Evolutionary conservation across 2,329 filamentous ascomycete genomes (phyloP), one percentile per base, ranked within the genome.

Genomic region (Sclerotinia borealis): DNA sequence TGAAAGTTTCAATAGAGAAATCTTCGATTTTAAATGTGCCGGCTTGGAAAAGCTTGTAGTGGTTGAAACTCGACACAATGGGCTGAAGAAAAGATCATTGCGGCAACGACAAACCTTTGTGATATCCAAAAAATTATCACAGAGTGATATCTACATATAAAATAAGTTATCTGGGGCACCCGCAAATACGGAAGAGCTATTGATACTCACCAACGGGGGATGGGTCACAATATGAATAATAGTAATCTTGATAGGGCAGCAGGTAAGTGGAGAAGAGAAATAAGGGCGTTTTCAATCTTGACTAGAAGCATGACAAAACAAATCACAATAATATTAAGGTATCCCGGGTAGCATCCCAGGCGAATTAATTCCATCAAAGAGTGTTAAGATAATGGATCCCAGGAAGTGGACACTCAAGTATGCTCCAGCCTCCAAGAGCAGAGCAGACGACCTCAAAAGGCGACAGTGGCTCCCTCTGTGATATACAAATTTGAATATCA

Each of bases 31-130:
- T 15, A 56, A 19, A 22, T 45, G 27, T 58, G 29, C 54, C 54
- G 54, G 29, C 54, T 45, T 58, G 54, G 54, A 25, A 25, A 36
- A 45, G 54, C 27, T 58, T 58, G 39, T 36, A 13, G n/a, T 58
- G n/a, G 29, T 13, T 25, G 29, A 17, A 36, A 52, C 27, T 52
- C 15, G 10, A 3, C 7, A 9, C 17, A 54, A 10, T 36, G 22
- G 41, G 3, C 50, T 27, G 19, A n/a, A 27, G 8, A 8, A 13
- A 25, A 17, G 13, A n/a, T n/a, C n/a, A n/a, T 10, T 10, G 17
- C 22, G 10, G 7, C 39, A 6, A 22, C 27, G 1, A 45, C 27
- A 17, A 25, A 13, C 37, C 37, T 34, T n/a, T 29, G 22, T 7
- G 11, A 22, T 34, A 36, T 36, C 49, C 49, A 34, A 39, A 39